Conservation (phyloP, 305 asterid genomes). For the Striga hermonthica region DNA sequence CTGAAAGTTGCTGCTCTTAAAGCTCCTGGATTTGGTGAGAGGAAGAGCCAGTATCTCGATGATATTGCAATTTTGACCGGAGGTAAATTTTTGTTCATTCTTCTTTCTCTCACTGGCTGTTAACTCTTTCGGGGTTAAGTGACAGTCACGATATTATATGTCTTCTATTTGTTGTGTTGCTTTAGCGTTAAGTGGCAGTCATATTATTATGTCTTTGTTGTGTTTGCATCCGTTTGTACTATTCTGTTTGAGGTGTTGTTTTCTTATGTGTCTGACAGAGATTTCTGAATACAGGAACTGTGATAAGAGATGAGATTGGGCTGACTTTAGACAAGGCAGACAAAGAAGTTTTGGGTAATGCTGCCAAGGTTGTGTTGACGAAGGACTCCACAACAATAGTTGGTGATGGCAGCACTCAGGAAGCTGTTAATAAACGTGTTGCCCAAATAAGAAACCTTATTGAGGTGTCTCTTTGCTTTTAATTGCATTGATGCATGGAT, state of each 20-base stretch:
- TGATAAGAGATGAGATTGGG: constrained; percentile 60
- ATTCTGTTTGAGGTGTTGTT: no score
- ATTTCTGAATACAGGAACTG: constrained; percentile 41
- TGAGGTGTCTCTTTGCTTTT: constrained; percentile 35
- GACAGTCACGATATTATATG: no score
- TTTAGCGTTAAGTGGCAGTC: background rate
- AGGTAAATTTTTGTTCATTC: constrained; percentile 33
- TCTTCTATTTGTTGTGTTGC: no score
- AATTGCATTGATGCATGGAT: background rate
- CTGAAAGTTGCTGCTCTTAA: constrained; percentile 63
- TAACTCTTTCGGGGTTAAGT: no score
- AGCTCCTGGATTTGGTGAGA: constrained; percentile 76
- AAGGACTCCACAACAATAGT: constrained; percentile 62
- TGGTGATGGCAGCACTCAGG: constrained; percentile 72
- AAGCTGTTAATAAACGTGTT: constrained; percentile 56
- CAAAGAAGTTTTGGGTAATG: constrained; percentile 58
- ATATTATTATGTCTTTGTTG: background rate
- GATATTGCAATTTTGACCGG: constrained; percentile 67
- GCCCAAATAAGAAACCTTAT: constrained; percentile 53
- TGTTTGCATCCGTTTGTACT: background rate
- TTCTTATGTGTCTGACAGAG: no score
- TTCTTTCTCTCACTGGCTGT: no score
- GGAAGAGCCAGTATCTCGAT: constrained; percentile 63
- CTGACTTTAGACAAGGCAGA: constrained; percentile 53
- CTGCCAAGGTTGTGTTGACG: constrained; percentile 61